phyloP scores from a whole-genome alignment of 352 stramenopile species.

The Phytophthora fragariae region DNA sequence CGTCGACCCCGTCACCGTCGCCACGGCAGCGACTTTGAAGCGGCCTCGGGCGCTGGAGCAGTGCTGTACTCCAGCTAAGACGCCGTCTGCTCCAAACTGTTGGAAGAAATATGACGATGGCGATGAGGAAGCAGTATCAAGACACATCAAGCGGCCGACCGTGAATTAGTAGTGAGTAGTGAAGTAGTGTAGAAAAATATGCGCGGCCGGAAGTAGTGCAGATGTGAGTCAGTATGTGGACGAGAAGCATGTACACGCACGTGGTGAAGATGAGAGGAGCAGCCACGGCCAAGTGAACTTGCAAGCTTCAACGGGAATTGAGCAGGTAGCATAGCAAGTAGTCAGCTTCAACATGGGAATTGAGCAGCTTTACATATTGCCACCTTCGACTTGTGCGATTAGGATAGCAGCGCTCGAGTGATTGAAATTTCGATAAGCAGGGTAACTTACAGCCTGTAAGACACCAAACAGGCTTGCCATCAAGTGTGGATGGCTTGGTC shows the following conservation, averaged over 20 bases:
- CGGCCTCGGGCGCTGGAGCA: slow-evolving; percentile 14
- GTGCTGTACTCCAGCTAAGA: slow-evolving; percentile 42
- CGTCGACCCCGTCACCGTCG: slow-evolving; percentile 38
- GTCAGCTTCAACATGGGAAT: too few relatives aligned
- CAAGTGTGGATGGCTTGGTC: too few relatives aligned
- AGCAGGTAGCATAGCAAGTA: background rate
- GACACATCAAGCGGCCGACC: slow-evolving; percentile 20
- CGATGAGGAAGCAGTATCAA: slow-evolving; percentile 13
- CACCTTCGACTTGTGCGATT: background rate
- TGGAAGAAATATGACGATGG: slow-evolving; percentile 35
- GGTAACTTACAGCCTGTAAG: too few relatives aligned
- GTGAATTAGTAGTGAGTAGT: slow-evolving; percentile 33
- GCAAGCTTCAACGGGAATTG: slow-evolving; percentile 44
- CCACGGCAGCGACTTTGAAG: slow-evolving; percentile 30
- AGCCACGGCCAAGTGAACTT: slow-evolving; percentile 26
- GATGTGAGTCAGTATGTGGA: slow-evolving; percentile 37
- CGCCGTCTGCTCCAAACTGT: slow-evolving; percentile 19
- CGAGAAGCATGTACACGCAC: slow-evolving; percentile 30
- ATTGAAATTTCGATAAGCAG: background rate
- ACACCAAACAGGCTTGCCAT: too few relatives aligned
- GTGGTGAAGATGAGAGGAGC: background rate
- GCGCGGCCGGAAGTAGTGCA: slow-evolving; percentile 29
- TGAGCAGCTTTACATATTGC: background rate
- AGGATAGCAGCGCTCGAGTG: background rate
- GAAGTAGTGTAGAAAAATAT: slow-evolving; percentile 44